Evolutionary conservation across 768 basidiomycete genomes (phyloP).

Genomic region (Termitomyces sp.): DNA sequence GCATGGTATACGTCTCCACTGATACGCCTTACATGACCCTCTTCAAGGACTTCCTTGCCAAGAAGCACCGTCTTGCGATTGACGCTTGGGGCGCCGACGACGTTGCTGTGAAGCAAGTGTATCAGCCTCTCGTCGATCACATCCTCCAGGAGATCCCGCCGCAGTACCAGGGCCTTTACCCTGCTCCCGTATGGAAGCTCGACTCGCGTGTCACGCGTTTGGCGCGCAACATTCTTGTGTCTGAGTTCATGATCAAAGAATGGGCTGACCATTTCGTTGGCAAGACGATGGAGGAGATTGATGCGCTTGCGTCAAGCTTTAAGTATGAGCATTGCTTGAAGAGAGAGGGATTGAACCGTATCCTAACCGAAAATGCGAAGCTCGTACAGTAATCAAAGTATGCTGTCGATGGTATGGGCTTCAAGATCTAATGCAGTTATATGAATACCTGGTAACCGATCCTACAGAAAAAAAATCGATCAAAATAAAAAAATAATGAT

Average conservation of each 20-base stretch:
- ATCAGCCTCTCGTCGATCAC: slow-evolving; percentile 61
- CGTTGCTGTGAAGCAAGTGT: slow-evolving; percentile 45
- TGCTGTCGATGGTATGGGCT: not conserved
- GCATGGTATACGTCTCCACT: slow-evolving; percentile 70
- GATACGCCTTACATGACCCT: slow-evolving; percentile 69
- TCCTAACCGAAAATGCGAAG: slow-evolving; percentile 38
- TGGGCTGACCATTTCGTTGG: slow-evolving; percentile 69
- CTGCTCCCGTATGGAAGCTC: slow-evolving; percentile 59
- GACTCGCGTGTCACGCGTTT: slow-evolving; percentile 48
- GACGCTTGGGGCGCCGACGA: slow-evolving; percentile 79
- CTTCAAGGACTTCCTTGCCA: slow-evolving; percentile 62
- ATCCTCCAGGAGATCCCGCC: slow-evolving; percentile 49
- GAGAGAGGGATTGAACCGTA: slow-evolving; percentile 58
- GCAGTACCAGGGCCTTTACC: slow-evolving; percentile 51
- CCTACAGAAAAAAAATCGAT: not conserved
- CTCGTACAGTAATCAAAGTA: slow-evolving; percentile 12
- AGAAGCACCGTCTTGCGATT: slow-evolving; percentile 71
- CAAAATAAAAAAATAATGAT: not conserved
- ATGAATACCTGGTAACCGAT: not conserved
- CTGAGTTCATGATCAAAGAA: slow-evolving; percentile 66
- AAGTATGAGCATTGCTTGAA: slow-evolving; percentile 62
- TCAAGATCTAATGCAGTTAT: not conserved
- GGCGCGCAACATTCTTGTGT: slow-evolving; percentile 60
- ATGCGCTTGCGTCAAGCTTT: slow-evolving; percentile 73
- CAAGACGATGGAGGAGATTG: slow-evolving; percentile 53